These are phyloP conservation scores for Candida ortonii DNA, from an alignment of 805 yeast species.

Conservation along the genomic window DNA sequence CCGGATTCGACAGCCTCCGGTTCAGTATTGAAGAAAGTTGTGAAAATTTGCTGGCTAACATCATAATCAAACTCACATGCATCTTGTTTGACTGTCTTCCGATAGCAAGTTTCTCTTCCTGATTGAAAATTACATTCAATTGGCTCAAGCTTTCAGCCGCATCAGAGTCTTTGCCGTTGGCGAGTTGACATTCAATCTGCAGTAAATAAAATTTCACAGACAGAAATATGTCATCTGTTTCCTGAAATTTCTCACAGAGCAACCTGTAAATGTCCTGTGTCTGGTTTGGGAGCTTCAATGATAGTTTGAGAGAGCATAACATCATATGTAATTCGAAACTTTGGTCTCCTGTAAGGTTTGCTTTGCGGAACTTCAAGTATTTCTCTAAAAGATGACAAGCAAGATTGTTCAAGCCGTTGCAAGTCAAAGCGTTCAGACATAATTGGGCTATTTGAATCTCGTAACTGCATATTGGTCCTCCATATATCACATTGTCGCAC, in stretches of 20 bases:
- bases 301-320: slow-evolving; percentile 4
- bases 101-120: slow-evolving; percentile 33
- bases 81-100: slow-evolving; percentile 20
- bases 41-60: slow-evolving; percentile 37
- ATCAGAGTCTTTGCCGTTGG: slow-evolving; percentile 17
- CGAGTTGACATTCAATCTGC: slow-evolving; percentile 33
- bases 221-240: slow-evolving; percentile 23
- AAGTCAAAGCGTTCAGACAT: slow-evolving; percentile 25
- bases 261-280: slow-evolving; percentile 3
- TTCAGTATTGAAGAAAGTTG: slow-evolving; percentile 30
- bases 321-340: slow-evolving; percentile 2
- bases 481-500: slow-evolving; percentile 1
- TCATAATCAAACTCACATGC: slow-evolving; percentile 17
- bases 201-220: slow-evolving; percentile 20
- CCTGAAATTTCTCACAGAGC: slow-evolving; percentile 9
- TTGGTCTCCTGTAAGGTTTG: slow-evolving; percentile 6
- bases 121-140: slow-evolving; percentile 24
- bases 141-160: slow-evolving; percentile 29
- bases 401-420: slow-evolving; percentile 18
- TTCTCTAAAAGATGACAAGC: slow-evolving; percentile 14
- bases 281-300: slow-evolving; percentile 10
- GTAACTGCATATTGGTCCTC: slow-evolving; percentile 15
- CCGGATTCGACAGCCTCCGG: slow-evolving; percentile 17
- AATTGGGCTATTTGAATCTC: slow-evolving; percentile 33
- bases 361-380: slow-evolving; percentile 4